Conservation (phyloP, 2,329 filamentous ascomycete species). For the Xylariaceae sp. region DNA sequence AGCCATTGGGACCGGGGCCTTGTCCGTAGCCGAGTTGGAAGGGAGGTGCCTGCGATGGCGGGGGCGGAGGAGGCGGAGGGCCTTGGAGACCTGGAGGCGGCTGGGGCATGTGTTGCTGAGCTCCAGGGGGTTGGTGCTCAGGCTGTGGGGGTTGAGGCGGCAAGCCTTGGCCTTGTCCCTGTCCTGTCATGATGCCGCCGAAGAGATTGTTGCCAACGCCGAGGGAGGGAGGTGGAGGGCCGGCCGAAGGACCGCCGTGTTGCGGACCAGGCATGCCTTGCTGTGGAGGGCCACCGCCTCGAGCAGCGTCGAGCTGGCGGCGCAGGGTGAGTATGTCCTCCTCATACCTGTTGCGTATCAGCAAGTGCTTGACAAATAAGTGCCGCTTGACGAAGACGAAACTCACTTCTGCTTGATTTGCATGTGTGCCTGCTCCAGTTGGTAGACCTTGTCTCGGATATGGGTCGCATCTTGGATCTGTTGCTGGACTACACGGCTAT, state of each 20-base stretch:
- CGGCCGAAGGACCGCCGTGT: slow-evolving; percentile 65
- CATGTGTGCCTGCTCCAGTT: slow-evolving; percentile 85
- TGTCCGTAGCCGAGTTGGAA: slow-evolving; percentile 68
- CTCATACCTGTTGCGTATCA: slow-evolving; percentile 68
- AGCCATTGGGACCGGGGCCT: slow-evolving; percentile 60
- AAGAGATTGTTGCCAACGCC: slow-evolving; percentile 91
- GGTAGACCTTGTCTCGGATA: slow-evolving; percentile 87
- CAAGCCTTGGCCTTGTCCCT: slow-evolving; percentile 75
- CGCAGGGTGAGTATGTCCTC: slow-evolving; percentile 82
- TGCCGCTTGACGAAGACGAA: neutral
- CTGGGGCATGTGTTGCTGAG: slow-evolving; percentile 60
- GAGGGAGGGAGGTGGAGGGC: slow-evolving; percentile 80
- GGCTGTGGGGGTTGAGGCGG: slow-evolving; percentile 67
- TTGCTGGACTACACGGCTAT: slow-evolving; percentile 62
- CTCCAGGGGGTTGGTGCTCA: slow-evolving; percentile 56
- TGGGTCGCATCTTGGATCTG: slow-evolving; percentile 96
- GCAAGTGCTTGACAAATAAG: neutral
- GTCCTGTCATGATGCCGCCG: slow-evolving; percentile 91
- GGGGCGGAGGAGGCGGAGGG: slow-evolving; percentile 55
- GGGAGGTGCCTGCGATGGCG: slow-evolving; percentile 59
- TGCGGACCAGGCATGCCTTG: slow-evolving; percentile 64
- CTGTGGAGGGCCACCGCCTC: slow-evolving; percentile 54
- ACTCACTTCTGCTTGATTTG: slow-evolving; percentile 88
- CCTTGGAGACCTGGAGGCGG: slow-evolving; percentile 69
- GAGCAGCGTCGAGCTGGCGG: slow-evolving; percentile 77